These are phyloP conservation scores for Fusarium continuum DNA, from an alignment of 2,329 filamentous ascomycete genomes.

Conservation along the genomic window DNA sequence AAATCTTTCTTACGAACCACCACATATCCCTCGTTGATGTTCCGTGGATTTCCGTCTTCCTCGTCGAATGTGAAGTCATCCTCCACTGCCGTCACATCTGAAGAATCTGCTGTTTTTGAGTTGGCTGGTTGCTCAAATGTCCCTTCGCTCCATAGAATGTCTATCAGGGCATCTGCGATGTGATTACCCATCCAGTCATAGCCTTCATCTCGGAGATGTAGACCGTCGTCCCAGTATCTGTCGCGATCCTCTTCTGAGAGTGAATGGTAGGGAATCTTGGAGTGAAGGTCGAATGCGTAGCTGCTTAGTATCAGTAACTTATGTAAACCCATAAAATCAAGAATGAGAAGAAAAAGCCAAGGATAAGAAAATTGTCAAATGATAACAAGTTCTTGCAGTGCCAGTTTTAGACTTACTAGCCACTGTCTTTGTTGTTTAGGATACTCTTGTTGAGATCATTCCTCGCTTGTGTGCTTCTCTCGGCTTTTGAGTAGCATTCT, in stretches of 20 bases:
- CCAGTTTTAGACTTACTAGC: conserved; percentile 58
- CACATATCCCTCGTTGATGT: conserved; percentile 63
- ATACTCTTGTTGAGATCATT: conserved; percentile 64
- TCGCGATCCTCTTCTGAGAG: conserved; percentile 57
- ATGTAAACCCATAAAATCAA: neutral
- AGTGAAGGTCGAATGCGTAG: conserved; percentile 64
- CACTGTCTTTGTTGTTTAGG: conserved; percentile 55
- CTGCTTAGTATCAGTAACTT: conserved; percentile 49
- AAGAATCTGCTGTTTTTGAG: neutral
- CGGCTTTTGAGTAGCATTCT: conserved; percentile 53
- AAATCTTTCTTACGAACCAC: conserved; percentile 63
- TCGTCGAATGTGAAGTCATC: conserved; percentile 55
- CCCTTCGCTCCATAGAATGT: conserved; percentile 53
- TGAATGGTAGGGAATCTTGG: conserved; percentile 62
- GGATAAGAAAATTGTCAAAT: neutral
- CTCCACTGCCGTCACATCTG: neutral
- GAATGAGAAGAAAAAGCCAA: neutral
- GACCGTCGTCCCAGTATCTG: conserved; percentile 67
- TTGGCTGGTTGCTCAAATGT: conserved; percentile 25
- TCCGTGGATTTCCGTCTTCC: conserved; percentile 57
- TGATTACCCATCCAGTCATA: conserved; percentile 70
- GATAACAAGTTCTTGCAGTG: too few relatives aligned
- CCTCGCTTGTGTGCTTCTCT: conserved; percentile 49
- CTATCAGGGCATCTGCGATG: conserved; percentile 62
- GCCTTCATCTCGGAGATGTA: conserved; percentile 67